Base-by-base conservation (phyloP, 805 yeast species). In the Kuraishia ogatae region DNA sequence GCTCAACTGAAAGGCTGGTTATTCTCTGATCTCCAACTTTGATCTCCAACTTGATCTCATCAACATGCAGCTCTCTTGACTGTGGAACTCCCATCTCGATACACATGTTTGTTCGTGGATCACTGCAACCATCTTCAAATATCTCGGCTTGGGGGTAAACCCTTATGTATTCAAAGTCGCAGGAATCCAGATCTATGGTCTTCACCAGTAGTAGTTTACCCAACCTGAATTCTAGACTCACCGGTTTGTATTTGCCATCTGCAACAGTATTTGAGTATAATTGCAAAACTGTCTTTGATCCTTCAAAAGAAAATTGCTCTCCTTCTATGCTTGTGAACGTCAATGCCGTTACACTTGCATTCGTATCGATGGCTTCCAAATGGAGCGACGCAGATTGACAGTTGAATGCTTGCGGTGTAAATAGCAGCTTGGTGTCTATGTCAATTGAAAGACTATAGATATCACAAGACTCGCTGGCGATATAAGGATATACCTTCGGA, bases 401-500 rank as follows among this genome's bases (percentile, higher is more conserved):
- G 4, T 7, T 11, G 17, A 35, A 35, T 35, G 43, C 6, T 3
- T 10, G 4, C 17, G 63, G 61, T 11, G 54, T 51, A 8, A 55
- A 52, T 2, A 53, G 55, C 2, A 64, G 50, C 47, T 61, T 61
- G 54, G 76, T 76, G 2, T 57, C 55, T 7, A 80, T 48, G 0
- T 59, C 56, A 2, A 80, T 56, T 10, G 65, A 68, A 1, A 82
- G 56, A 46, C 58, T 69, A 53, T 80, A 74, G 6, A 58, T 61
- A 60, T 80, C 80, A 24, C 55, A 67, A 4, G 61, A 61, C 15
- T 61, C 66, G 22, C 72, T 70, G 4, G 64, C 60, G 13, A 82
- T 64, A 53, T 63, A 70, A 0, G 81, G 79, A 3, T 58, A 56
- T 2, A 81, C 57, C 0, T 62, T 54, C 5, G 74, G 61, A 1